Evolutionary conservation across 139 green algal genomes (phyloP).

Genomic region (Micractinium sp.): DNA sequence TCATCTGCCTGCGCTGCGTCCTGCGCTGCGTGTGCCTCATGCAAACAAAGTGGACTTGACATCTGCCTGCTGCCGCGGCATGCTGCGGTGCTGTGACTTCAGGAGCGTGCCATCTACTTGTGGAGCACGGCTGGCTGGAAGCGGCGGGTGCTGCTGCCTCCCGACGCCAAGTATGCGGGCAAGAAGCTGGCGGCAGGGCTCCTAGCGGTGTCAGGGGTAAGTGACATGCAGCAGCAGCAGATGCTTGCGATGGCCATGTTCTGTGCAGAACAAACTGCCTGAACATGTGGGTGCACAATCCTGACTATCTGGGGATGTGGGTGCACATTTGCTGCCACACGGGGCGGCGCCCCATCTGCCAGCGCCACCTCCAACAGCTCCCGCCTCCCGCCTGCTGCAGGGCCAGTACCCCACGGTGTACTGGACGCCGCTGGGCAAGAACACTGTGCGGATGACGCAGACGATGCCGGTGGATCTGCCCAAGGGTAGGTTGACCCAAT

Average conservation of each 20-base stretch:
- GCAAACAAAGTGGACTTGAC: background rate
- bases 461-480: background rate
- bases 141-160: constrained; percentile 25
- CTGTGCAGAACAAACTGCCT: too few species aligned
- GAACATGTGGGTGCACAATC: too few species aligned
- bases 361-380: background rate
- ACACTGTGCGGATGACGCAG: constrained; percentile 40
- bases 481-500: background rate
- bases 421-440: constrained; percentile 48
- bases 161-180: constrained; percentile 38
- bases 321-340: too few species aligned
- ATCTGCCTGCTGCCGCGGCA: background rate
- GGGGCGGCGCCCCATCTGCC: too few species aligned
- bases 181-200: constrained; percentile 35
- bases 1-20: background rate
- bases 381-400: background rate
- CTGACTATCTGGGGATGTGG: too few species aligned
- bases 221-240: background rate
- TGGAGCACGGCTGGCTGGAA: constrained; percentile 44
- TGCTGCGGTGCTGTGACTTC: background rate
- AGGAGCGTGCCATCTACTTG: constrained; percentile 43
- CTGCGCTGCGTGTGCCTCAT: too few species aligned
- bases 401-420: constrained; percentile 36
- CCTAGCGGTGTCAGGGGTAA: constrained; percentile 42
- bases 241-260: too few species aligned